Percentiles rank a stretch among this genome's conserved stretches.
Conservation (phyloP, 805 yeast genomes). For the Soucietia sequanensis region DNA sequence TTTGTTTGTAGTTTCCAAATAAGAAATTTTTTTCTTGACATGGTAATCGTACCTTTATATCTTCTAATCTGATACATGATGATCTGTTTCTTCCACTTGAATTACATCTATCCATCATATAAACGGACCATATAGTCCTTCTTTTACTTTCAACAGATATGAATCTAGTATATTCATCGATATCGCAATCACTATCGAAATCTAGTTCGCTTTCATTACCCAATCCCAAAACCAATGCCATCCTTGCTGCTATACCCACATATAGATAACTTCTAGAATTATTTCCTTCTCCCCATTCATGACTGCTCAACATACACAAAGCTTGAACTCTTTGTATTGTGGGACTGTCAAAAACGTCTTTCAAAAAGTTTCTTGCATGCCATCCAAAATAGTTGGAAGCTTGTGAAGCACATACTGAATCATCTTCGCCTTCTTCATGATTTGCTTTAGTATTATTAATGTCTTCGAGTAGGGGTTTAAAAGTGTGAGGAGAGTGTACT, state of each 20-base stretch:
- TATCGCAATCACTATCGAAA: constrained; percentile 6
- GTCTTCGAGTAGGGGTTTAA: too few relatives aligned
- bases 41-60: constrained; percentile 30
- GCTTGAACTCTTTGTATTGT: constrained; percentile 38
- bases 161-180: constrained; percentile 13
- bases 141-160: constrained; percentile 29
- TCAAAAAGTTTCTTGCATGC: constrained; percentile 31
- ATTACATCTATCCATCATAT: constrained; percentile 42
- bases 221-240: constrained; percentile 34
- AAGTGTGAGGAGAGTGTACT: constrained; percentile 20
- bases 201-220: constrained; percentile 17
- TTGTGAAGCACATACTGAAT: constrained; percentile 18
- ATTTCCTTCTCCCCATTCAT: constrained; percentile 42
- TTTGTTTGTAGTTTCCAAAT: constrained; percentile 19
- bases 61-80: constrained; percentile 31
- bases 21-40: constrained; percentile 29
- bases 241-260: constrained; percentile 39
- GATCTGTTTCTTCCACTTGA: constrained; percentile 34
- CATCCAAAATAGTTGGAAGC: constrained; percentile 39
- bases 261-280: constrained; percentile 35
- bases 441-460: too few relatives aligned
- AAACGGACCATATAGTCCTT: constrained; percentile 40
- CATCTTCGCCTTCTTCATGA: not conserved
- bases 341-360: constrained; percentile 37
- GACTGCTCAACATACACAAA: constrained; percentile 32